phyloP scores from a whole-genome alignment of 2,329 filamentous ascomycete genomes.

The Chaetomiaceae sp. region DNA sequence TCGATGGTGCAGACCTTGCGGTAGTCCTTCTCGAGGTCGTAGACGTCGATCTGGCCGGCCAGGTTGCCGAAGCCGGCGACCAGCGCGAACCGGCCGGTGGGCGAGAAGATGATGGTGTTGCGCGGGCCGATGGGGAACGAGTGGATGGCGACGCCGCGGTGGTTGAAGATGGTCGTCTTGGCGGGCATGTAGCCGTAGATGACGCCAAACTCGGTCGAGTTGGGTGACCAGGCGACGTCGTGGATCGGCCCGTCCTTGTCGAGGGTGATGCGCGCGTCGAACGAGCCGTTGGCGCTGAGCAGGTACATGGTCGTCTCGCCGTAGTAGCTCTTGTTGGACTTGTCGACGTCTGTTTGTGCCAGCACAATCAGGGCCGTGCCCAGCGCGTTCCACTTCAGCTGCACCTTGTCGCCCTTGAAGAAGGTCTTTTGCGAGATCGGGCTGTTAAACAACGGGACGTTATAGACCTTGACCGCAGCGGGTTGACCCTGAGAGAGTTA shows the following conservation, averaged over 20 bases:
- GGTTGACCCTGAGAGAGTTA: slow-evolving; percentile 67
- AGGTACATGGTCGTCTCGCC: slow-evolving; percentile 97
- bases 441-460: slow-evolving; percentile 77
- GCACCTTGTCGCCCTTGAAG: slow-evolving; percentile 98
- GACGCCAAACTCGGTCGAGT: slow-evolving; percentile 95
- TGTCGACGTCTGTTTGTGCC: slow-evolving; percentile 96
- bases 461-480: slow-evolving; percentile 88
- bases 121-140: slow-evolving; percentile 82
- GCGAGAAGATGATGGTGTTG: slow-evolving; percentile 94
- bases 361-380: slow-evolving; percentile 91
- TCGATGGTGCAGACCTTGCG: slow-evolving; percentile 90
- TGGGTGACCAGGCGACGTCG: slow-evolving; percentile 97
- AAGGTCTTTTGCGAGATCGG: slow-evolving; percentile 97
- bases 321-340: slow-evolving; percentile 98
- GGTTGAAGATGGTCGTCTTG: slow-evolving; percentile 97
- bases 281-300: slow-evolving; percentile 82
- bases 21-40: slow-evolving; percentile 92
- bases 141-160: slow-evolving; percentile 75
- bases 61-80: slow-evolving; percentile 97
- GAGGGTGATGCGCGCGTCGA: slow-evolving; percentile 85
- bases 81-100: slow-evolving; percentile 85
- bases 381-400: slow-evolving; percentile 94
- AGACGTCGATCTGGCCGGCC: slow-evolving; percentile 95
- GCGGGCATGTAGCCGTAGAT: slow-evolving; percentile 99
- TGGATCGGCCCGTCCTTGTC: slow-evolving; percentile 96